Conservation (phyloP, 805 yeast species). For the Alloascoidea hylecoeti region DNA sequence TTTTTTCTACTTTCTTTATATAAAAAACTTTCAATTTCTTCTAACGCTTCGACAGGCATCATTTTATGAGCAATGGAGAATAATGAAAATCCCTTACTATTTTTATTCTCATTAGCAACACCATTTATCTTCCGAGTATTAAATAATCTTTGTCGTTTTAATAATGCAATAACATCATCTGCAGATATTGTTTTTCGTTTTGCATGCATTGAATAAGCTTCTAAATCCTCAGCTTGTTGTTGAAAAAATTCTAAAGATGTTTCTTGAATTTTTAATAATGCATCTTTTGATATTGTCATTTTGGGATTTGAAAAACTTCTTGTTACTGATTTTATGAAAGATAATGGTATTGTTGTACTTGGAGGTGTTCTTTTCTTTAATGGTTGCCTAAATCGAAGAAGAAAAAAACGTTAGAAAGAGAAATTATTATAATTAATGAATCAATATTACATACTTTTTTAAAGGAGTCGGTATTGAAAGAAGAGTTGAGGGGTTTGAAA, state of each 20-base stretch:
- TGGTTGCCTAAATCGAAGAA: neutral
- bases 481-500: neutral
- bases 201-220: constrained; percentile 11
- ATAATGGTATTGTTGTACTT: neutral
- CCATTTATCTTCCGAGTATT: no score
- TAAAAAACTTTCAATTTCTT: neutral
- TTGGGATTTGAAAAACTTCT: neutral
- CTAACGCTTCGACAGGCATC: neutral
- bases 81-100: neutral
- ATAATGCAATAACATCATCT: constrained; percentile 7
- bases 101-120: neutral
- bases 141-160: constrained; percentile 12
- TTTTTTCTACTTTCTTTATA: neutral
- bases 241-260: constrained; percentile 8
- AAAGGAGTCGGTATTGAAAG: neutral
- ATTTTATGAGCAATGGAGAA: neutral
- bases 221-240: constrained; percentile 9
- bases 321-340: neutral
- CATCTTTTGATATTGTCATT: neutral
- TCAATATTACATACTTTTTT: no score
- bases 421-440: neutral
- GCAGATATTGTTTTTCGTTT: constrained; percentile 7
- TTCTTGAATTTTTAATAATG: neutral
- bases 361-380: neutral
- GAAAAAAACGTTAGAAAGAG: neutral